Base-by-base conservation (phyloP, 2,329 filamentous ascomycete species). In the Pyrenophora tritici-repentis region DNA sequence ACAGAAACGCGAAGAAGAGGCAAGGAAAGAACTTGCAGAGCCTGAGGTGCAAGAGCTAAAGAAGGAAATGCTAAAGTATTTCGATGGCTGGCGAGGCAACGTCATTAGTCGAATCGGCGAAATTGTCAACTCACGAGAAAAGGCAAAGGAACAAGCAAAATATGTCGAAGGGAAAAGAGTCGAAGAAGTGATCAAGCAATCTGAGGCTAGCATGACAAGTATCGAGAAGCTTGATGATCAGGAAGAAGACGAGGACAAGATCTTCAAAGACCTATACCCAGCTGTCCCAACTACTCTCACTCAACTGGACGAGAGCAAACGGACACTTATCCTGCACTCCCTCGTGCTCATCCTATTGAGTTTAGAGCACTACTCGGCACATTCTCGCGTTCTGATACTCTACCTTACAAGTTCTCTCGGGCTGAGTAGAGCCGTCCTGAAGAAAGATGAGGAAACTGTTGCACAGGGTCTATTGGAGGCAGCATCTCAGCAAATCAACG, bases 71-170 rank as follows among this genome's bases (percentile, higher is more conserved):
- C 70, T 95, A 4, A 76, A 80, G 6, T 86, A 87, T 67, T 96
- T 93, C 68, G 85, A 88, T 50, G 87, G 90, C 58, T 97, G 93
- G 93, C 84, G 90, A 63, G 80, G 84, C 5, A 78, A 79, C 10
- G 83, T 96, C 8, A 76, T 90, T 34, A 81, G 84, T 49, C 83
- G 91, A 12, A 77, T 96, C 18, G 83, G 85, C 14, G 87, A 94
- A 60, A 82, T 91, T 31, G 70, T 82, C 39, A 66, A 76, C 44
- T 71, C 71, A 20, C 65, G 71, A 31, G 69, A 70, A 16, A 63
- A 71, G 44, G 69, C 65, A 9, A 68, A 64, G 34, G 57, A 64
- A 46, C 70, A 73, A 57, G 65, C 58, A 14, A 55, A 45, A 10
- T 38, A 63, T 6, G 63, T 73, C 1, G 49, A 58, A 37, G 56